Conservation (phyloP, 257 asterid species). For the Ilex aquifolium region DNA sequence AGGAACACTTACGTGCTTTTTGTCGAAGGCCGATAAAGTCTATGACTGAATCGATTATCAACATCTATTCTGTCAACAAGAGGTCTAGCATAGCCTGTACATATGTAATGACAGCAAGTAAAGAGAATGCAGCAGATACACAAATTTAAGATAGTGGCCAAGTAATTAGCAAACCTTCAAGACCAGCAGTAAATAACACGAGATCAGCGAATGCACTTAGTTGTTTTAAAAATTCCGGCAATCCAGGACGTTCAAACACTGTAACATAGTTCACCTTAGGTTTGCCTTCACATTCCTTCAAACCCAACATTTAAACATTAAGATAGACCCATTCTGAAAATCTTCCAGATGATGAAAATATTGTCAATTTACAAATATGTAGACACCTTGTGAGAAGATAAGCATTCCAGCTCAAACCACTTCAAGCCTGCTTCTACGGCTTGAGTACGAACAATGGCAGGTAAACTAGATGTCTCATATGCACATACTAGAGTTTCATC, state of each 20-base stretch:
- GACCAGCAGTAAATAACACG: slow-evolving; percentile 91
- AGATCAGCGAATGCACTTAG: slow-evolving; percentile 87
- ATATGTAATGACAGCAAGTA: slow-evolving; percentile 6
- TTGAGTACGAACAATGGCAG: not conserved
- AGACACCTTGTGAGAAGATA: not conserved
- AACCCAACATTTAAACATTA: slow-evolving; percentile 2
- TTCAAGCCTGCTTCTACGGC: slow-evolving; percentile 1
- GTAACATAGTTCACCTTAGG: slow-evolving; percentile 91
- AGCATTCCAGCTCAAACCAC: slow-evolving; percentile 1
- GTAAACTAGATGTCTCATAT: slow-evolving; percentile 1
- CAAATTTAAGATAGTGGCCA: not conserved
- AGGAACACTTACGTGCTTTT: slow-evolving; percentile 71
- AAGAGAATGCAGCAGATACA: not conserved
- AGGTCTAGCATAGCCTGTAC: slow-evolving; percentile 91
- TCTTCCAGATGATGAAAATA: not conserved
- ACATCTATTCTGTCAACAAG: slow-evolving; percentile 86
- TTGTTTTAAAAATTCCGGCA: slow-evolving; percentile 62
- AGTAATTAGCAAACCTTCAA: slow-evolving; percentile 56
- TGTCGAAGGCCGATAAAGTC: slow-evolving; percentile 90
- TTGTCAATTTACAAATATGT: not conserved
- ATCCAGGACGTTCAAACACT: slow-evolving; percentile 93
- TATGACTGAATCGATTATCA: slow-evolving; percentile 52
- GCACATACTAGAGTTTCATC: slow-evolving; percentile 2
- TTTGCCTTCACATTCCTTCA: slow-evolving; percentile 71
- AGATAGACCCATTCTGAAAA: not conserved